A percentile compares a stretch with the other conserved stretches of the same genome.
Evolutionary conservation across 1,284 basidiomycete species (phyloP).

Genomic region (Phlebopus sp.): DNA sequence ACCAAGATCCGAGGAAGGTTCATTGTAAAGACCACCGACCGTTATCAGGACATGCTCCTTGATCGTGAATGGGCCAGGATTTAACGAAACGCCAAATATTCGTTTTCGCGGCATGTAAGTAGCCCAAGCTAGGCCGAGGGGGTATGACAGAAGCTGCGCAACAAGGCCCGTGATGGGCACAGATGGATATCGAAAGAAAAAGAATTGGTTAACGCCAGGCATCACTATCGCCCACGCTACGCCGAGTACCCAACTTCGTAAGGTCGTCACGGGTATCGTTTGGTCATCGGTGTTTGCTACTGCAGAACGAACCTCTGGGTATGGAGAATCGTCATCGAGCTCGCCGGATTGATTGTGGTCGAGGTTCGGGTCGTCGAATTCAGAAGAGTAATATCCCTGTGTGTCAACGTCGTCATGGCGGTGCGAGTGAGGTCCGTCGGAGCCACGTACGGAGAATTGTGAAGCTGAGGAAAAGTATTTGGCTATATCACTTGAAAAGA

Average conservation of each 20-base stretch:
- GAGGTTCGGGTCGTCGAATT: slow-evolving; percentile 46
- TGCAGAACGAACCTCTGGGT: slow-evolving; percentile 44
- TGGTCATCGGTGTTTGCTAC: slow-evolving; percentile 43
- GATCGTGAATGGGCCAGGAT: slow-evolving; percentile 75
- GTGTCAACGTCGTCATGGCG: not conserved
- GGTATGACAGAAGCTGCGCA: slow-evolving; percentile 56
- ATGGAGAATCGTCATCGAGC: slow-evolving; percentile 37
- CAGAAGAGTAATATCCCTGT: slow-evolving; percentile 9
- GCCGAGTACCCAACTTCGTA: slow-evolving; percentile 37
- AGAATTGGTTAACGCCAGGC: slow-evolving; percentile 57
- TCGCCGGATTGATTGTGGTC: slow-evolving; percentile 38
- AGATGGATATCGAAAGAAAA: slow-evolving; percentile 52
- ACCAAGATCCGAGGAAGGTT: not conserved
- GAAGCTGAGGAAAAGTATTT: slow-evolving; percentile 13
- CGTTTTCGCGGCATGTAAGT: slow-evolving; percentile 46
- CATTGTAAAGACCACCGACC: slow-evolving; percentile 26
- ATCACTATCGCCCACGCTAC: slow-evolving; percentile 49
- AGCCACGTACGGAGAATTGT: slow-evolving; percentile 15
- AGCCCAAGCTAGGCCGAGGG: slow-evolving; percentile 51
- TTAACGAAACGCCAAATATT: slow-evolving; percentile 51
- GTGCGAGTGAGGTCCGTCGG: not conserved
- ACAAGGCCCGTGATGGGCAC: slow-evolving; percentile 46
- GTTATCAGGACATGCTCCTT: slow-evolving; percentile 69
- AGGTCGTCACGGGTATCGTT: slow-evolving; percentile 29
- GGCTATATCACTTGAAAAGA: not conserved